phyloP scores from a whole-genome alignment of 2,329 filamentous ascomycete species.

The Alternaria gansuensis region DNA sequence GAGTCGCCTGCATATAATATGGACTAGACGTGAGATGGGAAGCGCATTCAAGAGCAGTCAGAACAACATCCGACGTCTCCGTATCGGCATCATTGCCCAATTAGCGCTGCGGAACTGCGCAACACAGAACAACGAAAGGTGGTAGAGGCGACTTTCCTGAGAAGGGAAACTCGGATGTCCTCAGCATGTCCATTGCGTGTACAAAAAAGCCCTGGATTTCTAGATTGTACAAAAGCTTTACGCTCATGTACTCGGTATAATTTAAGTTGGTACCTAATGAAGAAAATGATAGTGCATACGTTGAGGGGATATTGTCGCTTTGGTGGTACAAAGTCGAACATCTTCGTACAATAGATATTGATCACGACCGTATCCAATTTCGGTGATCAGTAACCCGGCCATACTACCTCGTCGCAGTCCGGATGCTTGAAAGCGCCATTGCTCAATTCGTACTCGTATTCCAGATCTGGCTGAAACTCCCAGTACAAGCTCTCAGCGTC shows the following conservation, averaged over 20 bases:
- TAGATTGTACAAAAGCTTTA: background rate
- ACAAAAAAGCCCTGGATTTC: background rate
- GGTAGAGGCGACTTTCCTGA: background rate
- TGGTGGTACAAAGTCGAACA: background rate
- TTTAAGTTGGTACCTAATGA: too few relatives aligned
- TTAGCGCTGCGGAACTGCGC: background rate
- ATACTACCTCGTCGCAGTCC: slow-evolving; percentile 21
- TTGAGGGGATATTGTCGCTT: background rate
- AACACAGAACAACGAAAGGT: background rate
- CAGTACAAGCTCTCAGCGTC: slow-evolving; percentile 61
- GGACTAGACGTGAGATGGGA: slow-evolving; percentile 1
- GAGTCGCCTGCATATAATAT: background rate
- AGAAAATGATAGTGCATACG: background rate
- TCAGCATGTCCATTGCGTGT: background rate
- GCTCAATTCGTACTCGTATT: slow-evolving; percentile 54
- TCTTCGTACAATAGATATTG: background rate
- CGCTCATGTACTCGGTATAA: background rate
- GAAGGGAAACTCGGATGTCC: background rate
- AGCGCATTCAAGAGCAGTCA: background rate
- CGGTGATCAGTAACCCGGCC: slow-evolving; percentile 16
- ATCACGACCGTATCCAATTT: background rate
- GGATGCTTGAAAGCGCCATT: slow-evolving; percentile 34
- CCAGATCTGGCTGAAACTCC: slow-evolving; percentile 63
- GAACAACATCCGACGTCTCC: background rate
- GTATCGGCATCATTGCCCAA: background rate